A percentile compares a stretch with the other conserved stretches of the same genome.
Evolutionary conservation across 2,329 filamentous ascomycete species (phyloP).

Genomic region (Colletotrichum viniferum): DNA sequence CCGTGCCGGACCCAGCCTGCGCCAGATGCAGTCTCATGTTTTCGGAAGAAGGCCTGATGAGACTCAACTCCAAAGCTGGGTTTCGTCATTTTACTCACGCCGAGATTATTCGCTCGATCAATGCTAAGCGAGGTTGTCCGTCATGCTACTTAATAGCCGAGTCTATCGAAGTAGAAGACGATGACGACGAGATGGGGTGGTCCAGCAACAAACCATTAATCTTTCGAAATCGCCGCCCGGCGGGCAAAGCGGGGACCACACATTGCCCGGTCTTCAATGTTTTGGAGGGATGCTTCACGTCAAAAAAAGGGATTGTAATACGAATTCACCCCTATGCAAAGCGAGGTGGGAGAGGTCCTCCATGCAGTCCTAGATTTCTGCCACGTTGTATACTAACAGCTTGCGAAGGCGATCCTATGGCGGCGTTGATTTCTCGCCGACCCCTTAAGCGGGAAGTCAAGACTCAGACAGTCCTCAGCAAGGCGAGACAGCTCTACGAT

Average conservation of each 20-base stretch:
- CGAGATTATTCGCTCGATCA: neutral
- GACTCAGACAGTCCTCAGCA: neutral
- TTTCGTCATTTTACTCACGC: neutral
- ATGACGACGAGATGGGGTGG: no score
- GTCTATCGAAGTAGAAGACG: no score
- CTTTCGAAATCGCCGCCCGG: no score
- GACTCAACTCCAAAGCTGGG: neutral
- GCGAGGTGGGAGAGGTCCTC: no score
- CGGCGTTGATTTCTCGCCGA: neutral
- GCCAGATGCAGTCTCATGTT: neutral
- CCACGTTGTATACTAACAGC: no score
- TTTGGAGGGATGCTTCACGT: neutral
- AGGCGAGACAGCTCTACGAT: neutral
- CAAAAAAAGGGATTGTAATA: neutral
- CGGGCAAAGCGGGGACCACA: no score
- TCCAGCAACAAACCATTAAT: no score
- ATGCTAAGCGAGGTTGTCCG: neutral
- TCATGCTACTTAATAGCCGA: neutral
- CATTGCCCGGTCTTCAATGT: neutral
- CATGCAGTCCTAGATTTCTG: no score
- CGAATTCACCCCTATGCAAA: neutral
- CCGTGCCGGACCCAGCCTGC: neutral
- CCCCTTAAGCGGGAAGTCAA: conserved; percentile 2
- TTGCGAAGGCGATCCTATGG: neutral
- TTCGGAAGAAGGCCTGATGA: neutral